Conservation (phyloP, 1,139 yeast genomes). For the Candida anutae region DNA sequence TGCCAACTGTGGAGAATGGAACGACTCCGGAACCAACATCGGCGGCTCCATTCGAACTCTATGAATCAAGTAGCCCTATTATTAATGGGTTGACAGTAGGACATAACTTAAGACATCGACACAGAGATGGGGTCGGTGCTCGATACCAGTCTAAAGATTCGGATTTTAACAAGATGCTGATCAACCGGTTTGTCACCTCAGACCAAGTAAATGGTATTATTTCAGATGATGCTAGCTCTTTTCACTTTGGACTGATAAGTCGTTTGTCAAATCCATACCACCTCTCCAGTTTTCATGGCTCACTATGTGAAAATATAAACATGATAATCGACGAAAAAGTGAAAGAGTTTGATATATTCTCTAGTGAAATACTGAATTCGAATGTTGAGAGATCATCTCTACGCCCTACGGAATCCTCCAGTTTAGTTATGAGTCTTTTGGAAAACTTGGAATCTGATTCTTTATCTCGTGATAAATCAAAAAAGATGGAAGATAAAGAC, state of each 20-base stretch:
- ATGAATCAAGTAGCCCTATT: constrained; percentile 27
- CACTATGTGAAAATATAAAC: constrained; percentile 24
- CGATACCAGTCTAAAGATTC: too few relatives aligned
- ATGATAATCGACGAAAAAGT: constrained; percentile 11
- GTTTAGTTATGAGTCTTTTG: neutral
- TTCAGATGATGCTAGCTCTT: too few relatives aligned
- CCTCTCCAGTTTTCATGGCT: constrained; percentile 23
- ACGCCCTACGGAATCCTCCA: neutral
- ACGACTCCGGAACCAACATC: constrained; percentile 6
- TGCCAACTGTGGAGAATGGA: constrained; percentile 9
- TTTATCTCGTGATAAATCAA: constrained; percentile 1
- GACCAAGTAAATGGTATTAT: too few relatives aligned
- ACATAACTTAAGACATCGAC: constrained; percentile 17
- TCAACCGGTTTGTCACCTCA: too few relatives aligned
- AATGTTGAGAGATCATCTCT: constrained; percentile 1
- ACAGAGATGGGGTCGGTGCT: too few relatives aligned
- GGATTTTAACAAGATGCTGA: too few relatives aligned
- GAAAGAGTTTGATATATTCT: constrained; percentile 9
- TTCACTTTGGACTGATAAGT: too few relatives aligned
- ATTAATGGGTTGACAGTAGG: constrained; percentile 34
- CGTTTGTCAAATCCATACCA: too few relatives aligned
- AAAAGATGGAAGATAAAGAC: constrained; percentile 3
- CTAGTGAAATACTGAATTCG: neutral
- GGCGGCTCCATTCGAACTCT: constrained; percentile 15
- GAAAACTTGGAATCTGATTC: neutral